Conservation (phyloP, 2,329 filamentous ascomycete genomes). For the Ophiostoma australiae region DNA sequence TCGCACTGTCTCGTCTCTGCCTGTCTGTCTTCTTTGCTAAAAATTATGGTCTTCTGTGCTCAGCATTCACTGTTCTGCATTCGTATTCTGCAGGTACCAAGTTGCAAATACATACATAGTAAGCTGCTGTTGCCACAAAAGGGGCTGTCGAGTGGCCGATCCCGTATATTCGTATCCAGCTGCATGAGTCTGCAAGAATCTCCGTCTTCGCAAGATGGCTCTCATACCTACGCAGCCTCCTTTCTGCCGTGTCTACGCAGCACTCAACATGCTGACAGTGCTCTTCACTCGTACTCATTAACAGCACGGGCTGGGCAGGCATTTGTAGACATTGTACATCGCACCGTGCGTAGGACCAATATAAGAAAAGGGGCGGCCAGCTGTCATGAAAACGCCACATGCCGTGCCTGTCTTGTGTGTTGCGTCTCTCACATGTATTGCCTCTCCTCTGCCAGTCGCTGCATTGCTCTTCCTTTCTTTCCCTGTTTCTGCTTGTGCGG, state of each 20-base stretch:
- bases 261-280: too few relatives aligned
- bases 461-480: neutral
- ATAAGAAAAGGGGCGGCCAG: neutral
- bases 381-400: conserved; percentile 8
- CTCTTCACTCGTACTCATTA: neutral
- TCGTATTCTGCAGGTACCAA: too few relatives aligned
- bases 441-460: neutral
- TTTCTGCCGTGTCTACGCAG: neutral
- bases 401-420: neutral
- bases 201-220: neutral
- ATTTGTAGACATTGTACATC: too few relatives aligned
- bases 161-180: conserved; percentile 4
- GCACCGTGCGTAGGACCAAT: neutral
- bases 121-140: neutral
- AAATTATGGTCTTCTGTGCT: too few relatives aligned
- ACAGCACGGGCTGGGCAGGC: neutral
- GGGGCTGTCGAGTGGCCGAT: neutral
- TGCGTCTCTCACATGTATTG: neutral
- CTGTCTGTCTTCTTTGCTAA: too few relatives aligned
- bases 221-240: neutral
- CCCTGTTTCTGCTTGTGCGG: neutral
- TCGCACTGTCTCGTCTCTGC: neutral
- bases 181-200: neutral
- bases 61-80: too few relatives aligned
- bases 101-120: neutral